Evolutionary conservation across 2,329 filamentous ascomycete genomes (phyloP), one percentile per base, ranked within the genome.

Genomic region (Cladosporium halotolerans): DNA sequence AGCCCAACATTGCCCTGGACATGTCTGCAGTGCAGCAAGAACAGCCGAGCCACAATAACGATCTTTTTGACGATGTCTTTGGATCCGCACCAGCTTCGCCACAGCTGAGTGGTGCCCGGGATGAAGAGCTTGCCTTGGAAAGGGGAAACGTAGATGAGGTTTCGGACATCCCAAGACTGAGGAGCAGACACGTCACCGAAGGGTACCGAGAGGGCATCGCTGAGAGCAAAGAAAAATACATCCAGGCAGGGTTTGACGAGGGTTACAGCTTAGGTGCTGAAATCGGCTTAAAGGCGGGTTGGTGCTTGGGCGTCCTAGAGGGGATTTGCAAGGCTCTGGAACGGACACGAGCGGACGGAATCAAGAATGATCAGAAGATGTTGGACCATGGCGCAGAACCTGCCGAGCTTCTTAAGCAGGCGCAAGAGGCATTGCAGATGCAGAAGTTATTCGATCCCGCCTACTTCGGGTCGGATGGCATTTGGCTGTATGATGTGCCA

Each of bases 171-270:
- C 82, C 80, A 16, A 83, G 86, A 19, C 79, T 96, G 13, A 83
- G 86, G 62, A 79, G 82, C 40, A 84, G 87, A 52, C 89, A 96
- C 68, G 80, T 83, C 49, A 96, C 88, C 7, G 84, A 88, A 38
- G 93, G 93, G 16, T 97, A 97, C 72, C 85, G 92, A 55, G 91
- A 96, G 63, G 93, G 92, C 42, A 80, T 97, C 50, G 79, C 85
- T 0, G 75, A 75, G 3, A 87, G 86, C 32, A 97, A 97, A 68
- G 80, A 81, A 23, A 73, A 78, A 45, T 86, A 83, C 63, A 82
- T 96, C 23, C 93, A 99, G 71, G 77, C 78, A 11, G 92, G 92
- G 0, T 97, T 99, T 66, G 93, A 99, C 67, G 88, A 92, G 59
- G 92, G 92, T 0, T 97, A 90, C 68, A 78, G 83, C 11, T 76